phyloP scores from a whole-genome alignment of 768 basidiomycete genomes.

The Tylopilus rubrobrunneus region DNA sequence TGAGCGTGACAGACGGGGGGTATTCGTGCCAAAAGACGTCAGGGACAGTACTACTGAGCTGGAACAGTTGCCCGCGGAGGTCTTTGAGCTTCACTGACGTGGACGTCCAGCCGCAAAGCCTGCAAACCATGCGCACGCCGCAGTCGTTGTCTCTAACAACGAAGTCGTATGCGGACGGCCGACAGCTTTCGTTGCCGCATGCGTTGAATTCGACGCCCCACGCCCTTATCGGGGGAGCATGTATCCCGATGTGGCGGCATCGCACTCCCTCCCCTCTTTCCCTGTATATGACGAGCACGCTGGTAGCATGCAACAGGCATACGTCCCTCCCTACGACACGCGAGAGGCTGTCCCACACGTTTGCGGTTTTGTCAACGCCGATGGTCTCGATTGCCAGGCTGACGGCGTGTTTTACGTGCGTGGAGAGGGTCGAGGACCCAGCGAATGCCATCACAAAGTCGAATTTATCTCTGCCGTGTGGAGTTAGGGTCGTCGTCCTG shows the following conservation, averaged over 20 bases:
- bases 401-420: not conserved
- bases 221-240: not conserved
- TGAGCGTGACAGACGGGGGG: too few species aligned
- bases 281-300: not conserved
- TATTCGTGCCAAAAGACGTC: not conserved
- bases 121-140: not conserved
- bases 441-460: not conserved
- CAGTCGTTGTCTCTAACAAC: not conserved
- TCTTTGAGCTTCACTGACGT: fast-evolving
- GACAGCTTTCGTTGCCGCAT: not conserved
- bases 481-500: not conserved
- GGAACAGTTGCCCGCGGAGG: not conserved
- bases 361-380: not conserved
- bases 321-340: not conserved
- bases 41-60: not conserved
- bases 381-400: not conserved
- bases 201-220: not conserved
- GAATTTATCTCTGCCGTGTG: not conserved
- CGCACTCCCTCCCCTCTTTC: not conserved
- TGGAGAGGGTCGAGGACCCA: not conserved
- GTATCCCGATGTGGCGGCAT: not conserved
- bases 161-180: not conserved
- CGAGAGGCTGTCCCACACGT: not conserved
- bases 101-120: not conserved
- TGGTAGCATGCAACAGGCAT: not conserved